Evolutionary conservation across 2,329 filamentous ascomycete genomes (phyloP).

Genomic region (Pestalotiopsis sp.): DNA sequence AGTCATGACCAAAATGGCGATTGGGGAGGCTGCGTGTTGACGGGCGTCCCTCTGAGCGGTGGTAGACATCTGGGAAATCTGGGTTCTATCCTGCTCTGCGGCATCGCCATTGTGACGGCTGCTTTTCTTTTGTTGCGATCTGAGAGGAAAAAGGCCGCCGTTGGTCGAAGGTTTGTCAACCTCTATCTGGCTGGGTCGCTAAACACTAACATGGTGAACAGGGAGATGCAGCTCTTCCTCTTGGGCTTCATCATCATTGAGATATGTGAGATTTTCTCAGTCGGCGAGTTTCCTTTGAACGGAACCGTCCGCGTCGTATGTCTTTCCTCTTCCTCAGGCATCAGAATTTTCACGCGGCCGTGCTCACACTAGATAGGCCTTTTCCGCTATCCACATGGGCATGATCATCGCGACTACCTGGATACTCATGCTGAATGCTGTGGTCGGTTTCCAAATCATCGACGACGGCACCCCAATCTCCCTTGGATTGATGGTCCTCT

Average conservation of each 20-base stretch:
- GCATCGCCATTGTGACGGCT: slow-evolving; percentile 71
- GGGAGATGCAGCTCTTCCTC: slow-evolving; percentile 96
- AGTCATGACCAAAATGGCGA: slow-evolving; percentile 59
- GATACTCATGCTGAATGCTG: slow-evolving; percentile 88
- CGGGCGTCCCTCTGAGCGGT: slow-evolving; percentile 71
- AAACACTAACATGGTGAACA: slow-evolving; percentile 37
- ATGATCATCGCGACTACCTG: slow-evolving; percentile 86
- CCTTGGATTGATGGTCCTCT: slow-evolving; percentile 71
- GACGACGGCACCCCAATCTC: slow-evolving; percentile 92
- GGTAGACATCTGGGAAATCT: slow-evolving; percentile 71
- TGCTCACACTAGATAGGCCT: slow-evolving; percentile 57
- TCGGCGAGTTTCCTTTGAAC: slow-evolving; percentile 83
- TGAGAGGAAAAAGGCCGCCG: slow-evolving; percentile 88
- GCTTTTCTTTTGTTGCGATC: slow-evolving; percentile 75
- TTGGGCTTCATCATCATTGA: slow-evolving; percentile 82
- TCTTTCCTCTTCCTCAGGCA: slow-evolving; percentile 18
- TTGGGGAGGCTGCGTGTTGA: slow-evolving; percentile 73
- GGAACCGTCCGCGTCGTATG: slow-evolving; percentile 71
- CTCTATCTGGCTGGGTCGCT: background rate
- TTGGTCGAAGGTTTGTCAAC: slow-evolving; percentile 76
- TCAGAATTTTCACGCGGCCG: background rate
- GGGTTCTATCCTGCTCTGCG: slow-evolving; percentile 88
- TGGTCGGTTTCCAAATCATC: slow-evolving; percentile 90
- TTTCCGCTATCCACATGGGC: slow-evolving; percentile 87
- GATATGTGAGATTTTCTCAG: slow-evolving; percentile 95